Percentiles rank a stretch among this genome's conserved stretches.
Evolutionary conservation across 169 alveolate species (phyloP).

Genomic region (Plasmodium cynomolgi): DNA sequence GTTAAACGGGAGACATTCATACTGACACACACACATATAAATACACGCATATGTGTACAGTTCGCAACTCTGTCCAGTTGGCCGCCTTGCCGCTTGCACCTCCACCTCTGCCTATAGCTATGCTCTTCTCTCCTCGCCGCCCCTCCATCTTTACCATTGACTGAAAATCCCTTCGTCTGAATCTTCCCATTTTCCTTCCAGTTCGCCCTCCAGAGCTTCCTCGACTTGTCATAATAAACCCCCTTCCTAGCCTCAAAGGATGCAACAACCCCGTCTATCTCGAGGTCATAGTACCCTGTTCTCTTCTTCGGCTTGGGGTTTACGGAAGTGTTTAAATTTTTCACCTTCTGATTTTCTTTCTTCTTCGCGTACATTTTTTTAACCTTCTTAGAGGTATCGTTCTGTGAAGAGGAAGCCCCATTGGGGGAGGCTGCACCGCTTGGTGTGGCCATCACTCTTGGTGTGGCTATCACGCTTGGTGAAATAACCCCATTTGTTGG

Average conservation of each 20-base stretch:
- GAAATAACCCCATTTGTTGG: neutral
- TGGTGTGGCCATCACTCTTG: neutral
- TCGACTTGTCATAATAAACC: conserved; percentile 68
- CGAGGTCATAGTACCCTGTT: conserved; percentile 67
- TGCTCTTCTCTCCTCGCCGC: neutral
- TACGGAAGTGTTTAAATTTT: conserved; percentile 14
- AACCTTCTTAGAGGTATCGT: neutral
- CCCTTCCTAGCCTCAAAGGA: conserved; percentile 73
- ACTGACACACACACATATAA: neutral
- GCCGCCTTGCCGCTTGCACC: neutral
- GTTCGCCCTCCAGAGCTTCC: conserved; percentile 74
- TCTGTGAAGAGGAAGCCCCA: neutral
- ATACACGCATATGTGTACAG: neutral
- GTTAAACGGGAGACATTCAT: neutral
- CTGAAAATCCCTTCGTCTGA: conserved; percentile 72
- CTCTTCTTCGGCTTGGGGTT: conserved; percentile 44
- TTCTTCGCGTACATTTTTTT: conserved; percentile 4
- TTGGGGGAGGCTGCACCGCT: neutral
- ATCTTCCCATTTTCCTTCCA: conserved; percentile 76
- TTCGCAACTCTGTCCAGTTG: neutral
- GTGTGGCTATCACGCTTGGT: neutral
- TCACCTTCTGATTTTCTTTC: conserved; percentile 14
- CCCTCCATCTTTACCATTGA: conserved; percentile 50
- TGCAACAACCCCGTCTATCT: conserved; percentile 70
- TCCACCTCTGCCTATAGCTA: neutral